A percentile compares a stretch with the other conserved stretches of the same genome.
Evolutionary conservation across 108 stramenopile genomes (phyloP).

Genomic region (Cylindrotheca fusiformis): DNA sequence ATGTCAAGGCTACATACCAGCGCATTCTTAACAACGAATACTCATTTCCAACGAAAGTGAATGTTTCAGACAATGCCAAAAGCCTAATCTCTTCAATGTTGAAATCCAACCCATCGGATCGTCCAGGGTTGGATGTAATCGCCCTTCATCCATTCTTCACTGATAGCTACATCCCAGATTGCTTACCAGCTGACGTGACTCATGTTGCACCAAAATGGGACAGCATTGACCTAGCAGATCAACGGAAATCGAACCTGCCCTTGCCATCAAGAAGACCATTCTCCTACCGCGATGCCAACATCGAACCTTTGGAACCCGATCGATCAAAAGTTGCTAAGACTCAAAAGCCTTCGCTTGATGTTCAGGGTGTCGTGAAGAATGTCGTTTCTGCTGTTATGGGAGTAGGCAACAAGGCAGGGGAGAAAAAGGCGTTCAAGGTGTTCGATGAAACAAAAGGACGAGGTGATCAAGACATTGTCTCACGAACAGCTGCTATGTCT

Average conservation of each 20-base stretch:
- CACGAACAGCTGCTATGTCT: constrained; percentile 26
- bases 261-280: constrained; percentile 29
- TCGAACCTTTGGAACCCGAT: constrained; percentile 1
- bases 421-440: constrained; percentile 20
- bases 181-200: constrained; percentile 52
- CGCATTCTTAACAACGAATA: constrained; percentile 94
- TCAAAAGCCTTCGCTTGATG: constrained; percentile 9
- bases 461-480: constrained; percentile 20
- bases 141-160: constrained; percentile 83
- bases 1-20: constrained; percentile 98
- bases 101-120: constrained; percentile 81
- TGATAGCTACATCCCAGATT: constrained; percentile 47
- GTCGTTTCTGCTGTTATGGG: constrained; percentile 9
- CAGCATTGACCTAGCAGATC: constrained; percentile 47
- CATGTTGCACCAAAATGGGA: constrained; percentile 70
- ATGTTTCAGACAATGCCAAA: constrained; percentile 79
- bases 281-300: constrained; percentile 29
- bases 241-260: constrained; percentile 15
- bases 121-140: constrained; percentile 79
- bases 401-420: constrained; percentile 1
- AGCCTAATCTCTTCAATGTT: constrained; percentile 88
- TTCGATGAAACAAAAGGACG: constrained; percentile 33
- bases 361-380: constrained; percentile 21
- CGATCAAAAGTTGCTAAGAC: not conserved
- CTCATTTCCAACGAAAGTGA: constrained; percentile 76